Evolutionary conservation across 441 rosid genomes (phyloP).

Genomic region (Francoa sonchifolia): DNA sequence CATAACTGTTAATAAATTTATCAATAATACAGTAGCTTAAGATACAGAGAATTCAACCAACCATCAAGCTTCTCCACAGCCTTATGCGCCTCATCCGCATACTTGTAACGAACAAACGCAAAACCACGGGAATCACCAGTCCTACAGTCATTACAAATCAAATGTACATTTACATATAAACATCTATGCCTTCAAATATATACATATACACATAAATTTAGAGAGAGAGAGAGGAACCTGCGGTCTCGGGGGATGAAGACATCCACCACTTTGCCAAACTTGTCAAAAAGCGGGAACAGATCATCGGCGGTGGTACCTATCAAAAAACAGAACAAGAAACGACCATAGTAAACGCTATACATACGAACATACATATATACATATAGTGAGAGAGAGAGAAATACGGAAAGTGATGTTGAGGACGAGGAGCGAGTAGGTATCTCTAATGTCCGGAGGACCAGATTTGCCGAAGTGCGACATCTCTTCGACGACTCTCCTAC

Average conservation of each 20-base stretch:
- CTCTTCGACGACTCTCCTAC: neutral
- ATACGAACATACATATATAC: too few species aligned
- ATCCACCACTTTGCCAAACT: conserved; percentile 71
- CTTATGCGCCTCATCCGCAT: conserved; percentile 63
- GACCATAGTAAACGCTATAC: neutral
- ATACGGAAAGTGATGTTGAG: conserved; percentile 95
- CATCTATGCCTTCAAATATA: neutral
- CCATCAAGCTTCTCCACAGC: conserved; percentile 75
- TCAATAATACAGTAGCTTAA: neutral
- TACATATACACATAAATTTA: neutral
- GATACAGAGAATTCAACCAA: conserved; percentile 1
- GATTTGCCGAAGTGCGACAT: conserved; percentile 98
- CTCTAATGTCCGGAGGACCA: conserved; percentile 89
- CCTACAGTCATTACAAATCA: conserved; percentile 17
- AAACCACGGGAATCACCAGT: conserved; percentile 70
- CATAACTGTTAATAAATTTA: neutral
- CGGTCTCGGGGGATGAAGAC: conserved; percentile 69
- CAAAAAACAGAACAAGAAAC: conserved; percentile 6
- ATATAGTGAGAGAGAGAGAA: neutral
- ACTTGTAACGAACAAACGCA: conserved; percentile 70
- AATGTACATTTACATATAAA: neutral
- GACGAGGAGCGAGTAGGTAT: conserved; percentile 90
- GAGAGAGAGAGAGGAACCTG: conserved; percentile 21
- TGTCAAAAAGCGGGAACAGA: conserved; percentile 56
- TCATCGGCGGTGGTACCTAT: conserved; percentile 65